A percentile compares a stretch with the other conserved stretches of the same genome.
phyloP scores from a whole-genome alignment of 192 early-diverging fungal species.

The Haplosporangium gracile region DNA sequence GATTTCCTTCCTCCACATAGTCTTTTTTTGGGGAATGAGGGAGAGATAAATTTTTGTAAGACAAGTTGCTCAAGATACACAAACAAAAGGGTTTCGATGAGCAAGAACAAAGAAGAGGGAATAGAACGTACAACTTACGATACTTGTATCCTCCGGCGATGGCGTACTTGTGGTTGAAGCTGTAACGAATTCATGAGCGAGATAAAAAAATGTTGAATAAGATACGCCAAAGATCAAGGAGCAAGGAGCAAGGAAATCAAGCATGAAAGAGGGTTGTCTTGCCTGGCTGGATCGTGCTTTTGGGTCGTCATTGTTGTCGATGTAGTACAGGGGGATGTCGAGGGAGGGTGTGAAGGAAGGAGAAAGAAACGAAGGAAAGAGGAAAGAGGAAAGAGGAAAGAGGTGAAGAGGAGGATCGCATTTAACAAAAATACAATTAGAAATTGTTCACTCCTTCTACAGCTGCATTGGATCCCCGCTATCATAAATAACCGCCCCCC shows the following conservation, averaged over 20 bases:
- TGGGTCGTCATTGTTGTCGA: not conserved
- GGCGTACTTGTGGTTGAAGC: slow-evolving; percentile 27
- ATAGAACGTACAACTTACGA: slow-evolving; percentile 5
- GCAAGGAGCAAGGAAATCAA: too few relatives aligned
- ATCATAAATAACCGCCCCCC: too few relatives aligned
- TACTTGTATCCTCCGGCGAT: slow-evolving; percentile 11
- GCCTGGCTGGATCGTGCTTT: not conserved
- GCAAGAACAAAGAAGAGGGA: not conserved
- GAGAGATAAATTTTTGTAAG: not conserved
- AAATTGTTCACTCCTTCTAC: not conserved
- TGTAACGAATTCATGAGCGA: not conserved
- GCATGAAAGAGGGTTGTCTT: not conserved
- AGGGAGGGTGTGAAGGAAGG: not conserved
- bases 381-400: not conserved
- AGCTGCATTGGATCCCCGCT: too few relatives aligned
- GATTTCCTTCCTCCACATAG: slow-evolving; percentile 43
- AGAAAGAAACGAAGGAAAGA: not conserved
- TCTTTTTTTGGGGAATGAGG: slow-evolving; percentile 3
- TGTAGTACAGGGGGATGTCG: not conserved
- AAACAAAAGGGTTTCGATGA: not conserved
- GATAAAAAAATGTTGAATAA: too few relatives aligned
- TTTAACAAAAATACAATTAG: not conserved
- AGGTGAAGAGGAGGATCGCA: not conserved
- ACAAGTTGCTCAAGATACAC: not conserved
- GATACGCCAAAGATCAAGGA: too few relatives aligned